Conservation (phyloP, 768 basidiomycete species). For the Rubroboletus pulcherrimus region DNA sequence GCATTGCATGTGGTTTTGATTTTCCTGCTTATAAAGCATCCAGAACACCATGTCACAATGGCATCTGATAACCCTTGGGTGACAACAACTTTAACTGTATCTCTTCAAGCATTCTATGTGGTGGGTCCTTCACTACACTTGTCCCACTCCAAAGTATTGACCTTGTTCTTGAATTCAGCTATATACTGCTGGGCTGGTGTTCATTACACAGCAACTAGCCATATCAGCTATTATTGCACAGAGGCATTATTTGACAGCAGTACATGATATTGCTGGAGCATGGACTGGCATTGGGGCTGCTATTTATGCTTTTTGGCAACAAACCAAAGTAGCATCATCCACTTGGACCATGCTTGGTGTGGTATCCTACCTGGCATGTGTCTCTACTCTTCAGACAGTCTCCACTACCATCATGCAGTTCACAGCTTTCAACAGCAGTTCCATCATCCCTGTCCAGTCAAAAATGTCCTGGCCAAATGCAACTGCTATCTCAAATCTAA, state of each 20-base stretch:
- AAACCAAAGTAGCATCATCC: slow-evolving; percentile 12
- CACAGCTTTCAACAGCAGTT: slow-evolving; percentile 5
- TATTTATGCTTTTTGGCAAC: slow-evolving; percentile 10
- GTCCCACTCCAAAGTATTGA: not conserved
- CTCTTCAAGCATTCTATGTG: slow-evolving; percentile 1
- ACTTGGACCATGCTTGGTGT: slow-evolving; percentile 10
- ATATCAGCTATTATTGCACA: not conserved
- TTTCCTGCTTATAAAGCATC: not conserved
- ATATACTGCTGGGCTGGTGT: slow-evolving; percentile 18
- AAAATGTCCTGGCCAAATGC: slow-evolving; percentile 4
- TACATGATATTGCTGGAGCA: slow-evolving; percentile 18
- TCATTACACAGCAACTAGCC: slow-evolving; percentile 18
- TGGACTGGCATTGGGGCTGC: slow-evolving; percentile 26
- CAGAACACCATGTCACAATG: not conserved
- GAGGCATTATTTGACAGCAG: slow-evolving; percentile 13
- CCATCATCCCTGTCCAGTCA: not conserved
- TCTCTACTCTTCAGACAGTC: slow-evolving; percentile 19
- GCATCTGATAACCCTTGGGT: not conserved
- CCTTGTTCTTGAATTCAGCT: not conserved
- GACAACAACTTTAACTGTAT: not conserved
- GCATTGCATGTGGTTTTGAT: not conserved
- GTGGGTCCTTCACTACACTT: not conserved
- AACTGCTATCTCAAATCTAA: too few relatives aligned
- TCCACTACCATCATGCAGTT: slow-evolving; percentile 24
- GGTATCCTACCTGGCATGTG: slow-evolving; percentile 12